Percentiles rank a stretch among this genome's conserved stretches.
Evolutionary conservation across 768 basidiomycete species (phyloP).

Genomic region (Termitomyces sp.): DNA sequence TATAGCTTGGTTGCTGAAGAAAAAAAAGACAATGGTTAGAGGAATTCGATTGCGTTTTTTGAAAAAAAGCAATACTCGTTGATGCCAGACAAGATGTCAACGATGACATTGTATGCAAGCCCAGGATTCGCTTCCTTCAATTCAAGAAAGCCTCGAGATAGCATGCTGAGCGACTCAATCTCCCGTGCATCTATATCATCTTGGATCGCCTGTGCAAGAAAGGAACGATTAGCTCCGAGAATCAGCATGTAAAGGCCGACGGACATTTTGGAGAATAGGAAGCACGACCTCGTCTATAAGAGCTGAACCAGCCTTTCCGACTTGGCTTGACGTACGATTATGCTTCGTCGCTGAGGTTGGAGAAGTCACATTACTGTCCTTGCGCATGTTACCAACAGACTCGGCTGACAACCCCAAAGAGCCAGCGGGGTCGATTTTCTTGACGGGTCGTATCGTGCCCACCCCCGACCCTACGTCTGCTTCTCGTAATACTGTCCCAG

Average conservation of each 20-base stretch:
- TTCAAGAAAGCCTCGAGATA: conserved; percentile 85
- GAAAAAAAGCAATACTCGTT: conserved; percentile 69
- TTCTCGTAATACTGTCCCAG: conserved; percentile 71
- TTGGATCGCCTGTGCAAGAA: conserved; percentile 46
- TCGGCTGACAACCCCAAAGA: conserved; percentile 76
- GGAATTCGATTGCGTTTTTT: not conserved
- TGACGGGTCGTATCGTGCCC: conserved; percentile 90
- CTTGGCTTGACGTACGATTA: conserved; percentile 48
- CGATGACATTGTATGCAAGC: conserved; percentile 80
- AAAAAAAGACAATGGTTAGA: conserved; percentile 2
- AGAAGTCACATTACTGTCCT: conserved; percentile 42
- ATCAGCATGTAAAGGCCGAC: conserved; percentile 4
- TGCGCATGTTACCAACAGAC: conserved; percentile 69
- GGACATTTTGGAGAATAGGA: conserved; percentile 70
- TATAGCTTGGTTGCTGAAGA: conserved; percentile 63
- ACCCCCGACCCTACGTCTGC: conserved; percentile 85
- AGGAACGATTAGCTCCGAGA: not conserved
- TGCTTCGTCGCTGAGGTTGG: conserved; percentile 46
- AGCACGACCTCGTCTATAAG: conserved; percentile 84
- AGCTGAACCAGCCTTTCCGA: conserved; percentile 54
- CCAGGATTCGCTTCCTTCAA: conserved; percentile 78
- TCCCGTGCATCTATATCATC: conserved; percentile 88
- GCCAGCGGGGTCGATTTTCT: conserved; percentile 79
- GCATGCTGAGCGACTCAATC: conserved; percentile 84
- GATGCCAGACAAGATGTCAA: conserved; percentile 86